These are phyloP conservation scores for Pseudopediastrum boryanum DNA, from an alignment of 139 green algal genomes.

Conservation along the genomic window DNA sequence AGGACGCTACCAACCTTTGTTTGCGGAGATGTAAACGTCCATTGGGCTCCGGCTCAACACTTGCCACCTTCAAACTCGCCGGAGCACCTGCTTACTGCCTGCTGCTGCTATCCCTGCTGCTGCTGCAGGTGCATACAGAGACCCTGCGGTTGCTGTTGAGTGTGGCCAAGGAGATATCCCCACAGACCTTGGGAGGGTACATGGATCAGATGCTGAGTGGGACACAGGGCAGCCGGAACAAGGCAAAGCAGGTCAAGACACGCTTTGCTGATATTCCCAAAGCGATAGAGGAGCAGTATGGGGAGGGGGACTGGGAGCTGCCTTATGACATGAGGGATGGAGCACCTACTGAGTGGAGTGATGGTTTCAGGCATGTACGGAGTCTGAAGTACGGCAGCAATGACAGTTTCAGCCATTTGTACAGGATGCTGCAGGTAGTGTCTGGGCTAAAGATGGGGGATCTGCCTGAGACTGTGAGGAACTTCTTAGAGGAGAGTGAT, in stretches of 20 bases:
- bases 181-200: conserved; percentile 37
- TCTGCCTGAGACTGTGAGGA: too few species aligned
- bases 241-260: conserved; percentile 16
- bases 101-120: too few species aligned
- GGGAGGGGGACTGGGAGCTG: not conserved
- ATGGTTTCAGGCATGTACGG: conserved; percentile 26
- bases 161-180: conserved; percentile 41
- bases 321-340: conserved; percentile 8
- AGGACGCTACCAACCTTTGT: not conserved
- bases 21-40: not conserved
- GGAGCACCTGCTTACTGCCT: not conserved
- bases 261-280: conserved; percentile 25
- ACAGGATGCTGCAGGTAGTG: conserved; percentile 25
- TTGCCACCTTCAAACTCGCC: not conserved
- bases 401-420: conserved; percentile 26
- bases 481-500: too few species aligned
- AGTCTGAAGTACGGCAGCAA: conserved; percentile 29
- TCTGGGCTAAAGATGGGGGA: conserved; percentile 12
- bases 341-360: conserved; percentile 28
- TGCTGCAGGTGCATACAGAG: conserved; percentile 66
- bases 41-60: not conserved
- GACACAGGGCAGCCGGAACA: conserved; percentile 1
- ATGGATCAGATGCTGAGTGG: conserved; percentile 45
- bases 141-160: conserved; percentile 68
- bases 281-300: not conserved